These are phyloP conservation scores for Pyrenula massariospora DNA, from an alignment of 495 filamentous ascomycete species.

Conservation along the genomic window DNA sequence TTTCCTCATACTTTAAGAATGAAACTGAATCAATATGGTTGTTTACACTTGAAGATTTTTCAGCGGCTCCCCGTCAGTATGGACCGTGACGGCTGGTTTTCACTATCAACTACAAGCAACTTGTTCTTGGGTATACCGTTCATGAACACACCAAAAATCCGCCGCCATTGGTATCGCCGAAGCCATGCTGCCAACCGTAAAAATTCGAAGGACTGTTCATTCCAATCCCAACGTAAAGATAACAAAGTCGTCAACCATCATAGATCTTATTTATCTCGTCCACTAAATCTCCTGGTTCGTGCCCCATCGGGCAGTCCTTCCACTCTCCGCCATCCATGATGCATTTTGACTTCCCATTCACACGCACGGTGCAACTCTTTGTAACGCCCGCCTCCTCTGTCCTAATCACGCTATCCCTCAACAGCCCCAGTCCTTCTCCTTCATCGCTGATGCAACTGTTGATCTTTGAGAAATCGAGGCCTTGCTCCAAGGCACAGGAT, in stretches of 20 bases:
- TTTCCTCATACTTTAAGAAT: no score
- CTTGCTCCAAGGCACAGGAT: slow-evolving; percentile 79
- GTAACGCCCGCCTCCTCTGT: slow-evolving; percentile 56
- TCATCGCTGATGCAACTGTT: slow-evolving; percentile 70
- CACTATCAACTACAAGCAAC: no score
- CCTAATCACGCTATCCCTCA: slow-evolving; percentile 64
- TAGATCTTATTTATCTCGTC: slow-evolving; percentile 49
- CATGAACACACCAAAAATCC: not conserved
- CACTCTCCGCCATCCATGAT: slow-evolving; percentile 70
- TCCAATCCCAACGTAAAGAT: no score
- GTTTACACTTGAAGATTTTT: no score
- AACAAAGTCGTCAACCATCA: slow-evolving; percentile 15
- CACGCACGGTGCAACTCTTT: slow-evolving; percentile 78
- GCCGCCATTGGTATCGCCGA: not conserved
- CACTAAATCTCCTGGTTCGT: slow-evolving; percentile 59
- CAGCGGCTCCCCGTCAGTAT: no score
- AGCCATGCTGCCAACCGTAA: not conserved
- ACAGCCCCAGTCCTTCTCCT: slow-evolving; percentile 48
- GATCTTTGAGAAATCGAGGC: slow-evolving; percentile 70
- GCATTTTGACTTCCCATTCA: slow-evolving; percentile 71
- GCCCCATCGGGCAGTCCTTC: slow-evolving; percentile 65
- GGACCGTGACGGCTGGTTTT: no score
- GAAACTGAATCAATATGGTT: no score
- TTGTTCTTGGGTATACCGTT: no score
- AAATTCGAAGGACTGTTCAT: no score